Base-by-base conservation (phyloP, 2,329 filamentous ascomycete genomes). In the Colletotrichum navitas region DNA sequence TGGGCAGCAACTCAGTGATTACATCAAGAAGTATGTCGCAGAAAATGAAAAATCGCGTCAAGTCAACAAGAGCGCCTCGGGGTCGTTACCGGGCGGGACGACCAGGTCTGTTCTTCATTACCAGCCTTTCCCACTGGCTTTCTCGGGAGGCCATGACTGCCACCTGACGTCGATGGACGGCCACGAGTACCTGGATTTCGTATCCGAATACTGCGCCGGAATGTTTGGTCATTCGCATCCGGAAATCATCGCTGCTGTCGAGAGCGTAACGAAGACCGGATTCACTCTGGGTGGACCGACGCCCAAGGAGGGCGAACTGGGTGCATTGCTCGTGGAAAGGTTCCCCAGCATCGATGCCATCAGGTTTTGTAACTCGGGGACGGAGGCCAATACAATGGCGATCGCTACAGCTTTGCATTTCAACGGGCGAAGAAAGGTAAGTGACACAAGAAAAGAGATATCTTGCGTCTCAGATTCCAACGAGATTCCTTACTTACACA, bases 191-290 rank as follows among this genome's bases (percentile, higher is more conserved):
- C 81, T 85, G 18, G 90, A 93, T 75, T 82, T 93, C 10, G 81
- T 90, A 1, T 86, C 87, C 43, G 91, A 93, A 78, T 89, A 89
- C 75, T 89, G 88, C 0, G 91, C 91, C 1, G 90, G 88, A 2
- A 82, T 93, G 16, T 92, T 88, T 76, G 91, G 91, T 0, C 91
- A 93, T 79, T 90, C 88, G 1, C 84, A 92, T 64, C 85, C 87
- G 0, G 74, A 81, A 2, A 87, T 93, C 66, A 77, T 83, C 3
- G 75, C 80, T 0, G 84, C 89, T 0, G 80, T 92, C 32, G 69
- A 78, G 14, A 74, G 81, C 7, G 82, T 85, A 1, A 76, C 89
- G 3, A 76, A 82, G 2, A 78, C 80, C 7, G 89, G 90, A 5
- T 78, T 90, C 74, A 89, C 85, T 70, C 82, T 89, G 21, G 88